Base-by-base conservation (phyloP, 345 rosid species). In the Populus davidiana region DNA sequence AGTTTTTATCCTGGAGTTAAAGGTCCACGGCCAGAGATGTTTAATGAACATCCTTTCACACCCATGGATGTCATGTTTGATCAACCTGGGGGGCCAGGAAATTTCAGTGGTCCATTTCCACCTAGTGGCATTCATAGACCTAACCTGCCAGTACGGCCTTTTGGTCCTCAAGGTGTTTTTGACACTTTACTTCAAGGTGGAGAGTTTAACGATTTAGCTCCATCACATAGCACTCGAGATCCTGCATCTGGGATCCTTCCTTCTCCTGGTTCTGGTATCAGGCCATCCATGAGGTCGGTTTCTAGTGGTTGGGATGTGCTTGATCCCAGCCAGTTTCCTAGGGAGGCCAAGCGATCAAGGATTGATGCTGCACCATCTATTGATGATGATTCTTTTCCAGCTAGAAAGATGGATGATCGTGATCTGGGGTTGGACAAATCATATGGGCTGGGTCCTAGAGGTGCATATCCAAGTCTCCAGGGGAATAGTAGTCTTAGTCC, bases 291-390 rank as follows among this genome's bases (percentile, higher is more conserved):
- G 75, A 86, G 84, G 75, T 81, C 86, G 49, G 74, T 78, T 74
- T 86, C 86, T 79, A 88, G 88, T 79, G 87, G 97, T 39, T 88
- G 97, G 97, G 97, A 93, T 84, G 89, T 86, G 61, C 86, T 86
- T 78, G 96, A 93, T 73, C 85, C 80, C 39, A 83, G 71, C 76
- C 92, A 86, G 67, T 73, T 86, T 67, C 91, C 87, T 72, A 89
- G 93, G 80, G 94, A 88, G 72, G 33, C 89, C 64, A 96, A 96
- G 82, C 85, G 98, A 49, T 79, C 88, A 9, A 86, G 97, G 81
- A 83, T 92, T 81, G 99, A 92, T 78, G 78, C 79, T 79, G 73
- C 86, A 17, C 63, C 85, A 56, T 67, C 90, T 47, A 29, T 74
- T 41, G 89, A 89, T 29, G 91, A 89, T 49, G 68, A 79, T 76